A percentile compares a stretch with the other conserved stretches of the same genome.
Evolutionary conservation across 2,329 filamentous ascomycete genomes (phyloP).

Genomic region (Neonectria neomacrospora): DNA sequence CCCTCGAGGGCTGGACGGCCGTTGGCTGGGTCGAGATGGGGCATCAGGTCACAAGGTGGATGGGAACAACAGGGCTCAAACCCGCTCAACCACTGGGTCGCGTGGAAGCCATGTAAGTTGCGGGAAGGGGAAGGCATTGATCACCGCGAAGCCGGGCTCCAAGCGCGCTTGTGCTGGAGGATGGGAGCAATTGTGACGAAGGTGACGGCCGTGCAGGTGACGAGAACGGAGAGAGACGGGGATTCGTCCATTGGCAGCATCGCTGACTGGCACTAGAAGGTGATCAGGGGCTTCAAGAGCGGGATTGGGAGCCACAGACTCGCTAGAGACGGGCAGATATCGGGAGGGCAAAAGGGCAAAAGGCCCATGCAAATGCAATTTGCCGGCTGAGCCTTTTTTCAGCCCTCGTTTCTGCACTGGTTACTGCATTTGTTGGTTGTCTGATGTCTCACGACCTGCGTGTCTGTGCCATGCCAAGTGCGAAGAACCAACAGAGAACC

Average conservation of each 20-base stretch:
- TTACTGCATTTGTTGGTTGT: conserved; percentile 17
- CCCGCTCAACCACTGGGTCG: conserved; percentile 13
- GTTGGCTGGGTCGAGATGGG: conserved; percentile 36
- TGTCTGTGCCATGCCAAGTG: conserved; percentile 21
- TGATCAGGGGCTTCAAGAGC: conserved; percentile 25
- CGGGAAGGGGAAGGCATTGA: conserved; percentile 27
- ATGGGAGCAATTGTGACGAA: conserved; percentile 35
- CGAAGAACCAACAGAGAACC: conserved; percentile 37
- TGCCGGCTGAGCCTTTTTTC: conserved; percentile 12
- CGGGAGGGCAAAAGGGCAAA: neutral
- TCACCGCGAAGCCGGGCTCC: conserved; percentile 28
- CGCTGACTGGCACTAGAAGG: conserved; percentile 36
- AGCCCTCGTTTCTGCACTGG: conserved; percentile 10
- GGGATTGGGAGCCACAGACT: conserved; percentile 12
- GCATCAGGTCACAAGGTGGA: conserved; percentile 28
- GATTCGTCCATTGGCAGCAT: conserved; percentile 41
- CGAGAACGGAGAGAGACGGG: conserved; percentile 32
- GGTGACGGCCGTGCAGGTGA: conserved; percentile 39
- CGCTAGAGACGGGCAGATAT: conserved; percentile 16
- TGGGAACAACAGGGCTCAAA: conserved; percentile 12
- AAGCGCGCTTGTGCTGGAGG: conserved; percentile 15
- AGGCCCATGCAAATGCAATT: conserved; percentile 8
- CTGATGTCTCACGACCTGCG: conserved; percentile 12
- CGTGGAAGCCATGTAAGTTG: conserved; percentile 22
- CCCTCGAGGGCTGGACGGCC: conserved; percentile 27